Evolutionary conservation across 441 rosid species (phyloP).

Genomic region (Pelargonium cotyledonis): DNA sequence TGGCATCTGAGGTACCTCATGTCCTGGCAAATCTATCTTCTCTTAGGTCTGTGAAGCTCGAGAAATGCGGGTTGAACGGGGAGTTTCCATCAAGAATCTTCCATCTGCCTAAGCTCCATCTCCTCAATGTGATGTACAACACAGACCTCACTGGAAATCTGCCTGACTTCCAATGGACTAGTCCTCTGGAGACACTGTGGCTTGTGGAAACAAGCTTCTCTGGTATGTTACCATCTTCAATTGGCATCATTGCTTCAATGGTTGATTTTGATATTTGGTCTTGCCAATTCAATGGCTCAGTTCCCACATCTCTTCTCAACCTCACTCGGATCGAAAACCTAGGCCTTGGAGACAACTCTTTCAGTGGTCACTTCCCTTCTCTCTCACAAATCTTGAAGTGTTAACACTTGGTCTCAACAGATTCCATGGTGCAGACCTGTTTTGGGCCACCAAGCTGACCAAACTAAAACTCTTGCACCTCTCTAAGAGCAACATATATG

Average conservation of each 20-base stretch:
- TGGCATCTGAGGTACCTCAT: constrained; percentile 4
- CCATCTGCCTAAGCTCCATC: constrained; percentile 16
- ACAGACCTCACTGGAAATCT: constrained; percentile 7
- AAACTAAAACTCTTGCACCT: not conserved
- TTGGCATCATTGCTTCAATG: not conserved
- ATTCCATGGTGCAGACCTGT: not conserved
- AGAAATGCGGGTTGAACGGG: constrained; percentile 7
- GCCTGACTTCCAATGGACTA: constrained; percentile 19
- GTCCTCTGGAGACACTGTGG: constrained; percentile 16
- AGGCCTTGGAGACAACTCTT: constrained; percentile 5
- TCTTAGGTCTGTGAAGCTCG: constrained; percentile 7
- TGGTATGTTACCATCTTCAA: constrained; percentile 12
- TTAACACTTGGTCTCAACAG: not conserved
- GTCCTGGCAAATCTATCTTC: constrained; percentile 15
- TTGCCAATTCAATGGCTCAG: constrained; percentile 10
- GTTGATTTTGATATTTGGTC: not conserved
- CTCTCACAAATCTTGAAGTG: not conserved
- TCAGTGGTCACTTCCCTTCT: not conserved
- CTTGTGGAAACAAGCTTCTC: constrained; percentile 14
- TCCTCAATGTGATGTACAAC: not conserved
- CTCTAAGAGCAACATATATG: not conserved
- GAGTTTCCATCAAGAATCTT: constrained; percentile 21
- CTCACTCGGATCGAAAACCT: constrained; percentile 3
- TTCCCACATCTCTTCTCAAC: constrained; percentile 10
- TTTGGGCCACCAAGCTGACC: not conserved